Percentiles rank a stretch among this genome's conserved stretches.
These are phyloP conservation scores for Salix purpurea DNA, from an alignment of 345 rosid genomes.

Conservation along the genomic window DNA sequence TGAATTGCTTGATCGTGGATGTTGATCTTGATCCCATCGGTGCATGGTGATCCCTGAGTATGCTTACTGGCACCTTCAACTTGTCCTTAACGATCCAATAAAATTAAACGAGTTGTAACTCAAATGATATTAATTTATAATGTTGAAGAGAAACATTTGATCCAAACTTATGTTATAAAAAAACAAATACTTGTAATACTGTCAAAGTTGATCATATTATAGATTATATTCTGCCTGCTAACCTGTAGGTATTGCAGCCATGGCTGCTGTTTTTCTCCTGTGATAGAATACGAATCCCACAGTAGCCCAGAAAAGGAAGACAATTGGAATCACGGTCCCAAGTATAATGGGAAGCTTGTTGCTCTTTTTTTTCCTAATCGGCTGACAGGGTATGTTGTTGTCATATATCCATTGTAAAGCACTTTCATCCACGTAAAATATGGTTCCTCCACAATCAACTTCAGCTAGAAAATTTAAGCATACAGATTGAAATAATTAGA, in stretches of 20 bases:
- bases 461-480: conserved; percentile 2
- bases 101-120: too few species aligned
- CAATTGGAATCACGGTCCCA: conserved; percentile 34
- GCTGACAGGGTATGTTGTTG: too few species aligned
- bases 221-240: not conserved
- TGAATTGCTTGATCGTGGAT: conserved; percentile 11
- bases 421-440: conserved; percentile 6
- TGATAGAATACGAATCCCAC: conserved; percentile 23
- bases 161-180: too few species aligned
- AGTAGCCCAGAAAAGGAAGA: conserved; percentile 25
- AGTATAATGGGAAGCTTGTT: conserved; percentile 35
- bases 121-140: too few species aligned
- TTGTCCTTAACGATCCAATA: conserved; percentile 6
- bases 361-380: conserved; percentile 3
- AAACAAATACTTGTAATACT: not conserved
- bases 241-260: conserved; percentile 16
- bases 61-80: conserved; percentile 9
- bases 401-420: too few species aligned
- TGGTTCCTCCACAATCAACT: conserved; percentile 16
- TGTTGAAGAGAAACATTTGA: too few species aligned
- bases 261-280: conserved; percentile 33
- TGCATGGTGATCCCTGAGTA: not conserved
- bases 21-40: conserved; percentile 5
- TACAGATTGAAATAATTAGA: too few species aligned
- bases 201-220: too few species aligned